Evolutionary conservation across 2,329 filamentous ascomycete species (phyloP).

Genomic region (Claviceps spartinae): DNA sequence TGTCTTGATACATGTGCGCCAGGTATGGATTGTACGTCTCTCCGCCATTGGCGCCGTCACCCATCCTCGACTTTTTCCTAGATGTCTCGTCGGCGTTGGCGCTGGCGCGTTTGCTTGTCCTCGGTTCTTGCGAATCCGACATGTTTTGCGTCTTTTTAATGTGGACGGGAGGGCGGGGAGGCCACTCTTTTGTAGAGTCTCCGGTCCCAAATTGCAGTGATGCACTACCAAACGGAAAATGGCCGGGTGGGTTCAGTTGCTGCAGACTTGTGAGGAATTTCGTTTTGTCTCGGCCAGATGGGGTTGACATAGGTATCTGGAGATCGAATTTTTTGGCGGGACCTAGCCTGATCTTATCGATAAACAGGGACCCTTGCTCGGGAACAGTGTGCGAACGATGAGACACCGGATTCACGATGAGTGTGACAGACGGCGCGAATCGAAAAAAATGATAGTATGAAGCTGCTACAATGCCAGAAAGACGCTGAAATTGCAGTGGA

Average conservation of each 20-base stretch:
- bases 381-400: constrained; percentile 5
- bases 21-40: constrained; percentile 67
- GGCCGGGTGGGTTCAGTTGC: constrained; percentile 2
- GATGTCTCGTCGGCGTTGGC: constrained; percentile 27
- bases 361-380: constrained; percentile 10
- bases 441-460: background rate
- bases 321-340: constrained; percentile 14
- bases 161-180: too few species aligned
- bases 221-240: background rate
- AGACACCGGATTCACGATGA: background rate
- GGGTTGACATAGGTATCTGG: background rate
- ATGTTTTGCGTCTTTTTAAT: constrained; percentile 14
- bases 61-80: constrained; percentile 31
- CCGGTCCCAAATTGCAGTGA: background rate
- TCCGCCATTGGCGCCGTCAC: constrained; percentile 16
- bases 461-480: background rate
- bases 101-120: constrained; percentile 30
- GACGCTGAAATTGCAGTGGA: too few species aligned
- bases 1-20: constrained; percentile 65
- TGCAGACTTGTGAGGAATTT: background rate
- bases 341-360: constrained; percentile 16
- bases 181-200: background rate
- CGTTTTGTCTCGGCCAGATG: background rate
- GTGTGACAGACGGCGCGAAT: background rate
- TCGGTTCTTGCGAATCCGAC: constrained; percentile 22